Base-by-base conservation (phyloP, 352 stramenopile genomes). In the Pythium aristosporum region DNA sequence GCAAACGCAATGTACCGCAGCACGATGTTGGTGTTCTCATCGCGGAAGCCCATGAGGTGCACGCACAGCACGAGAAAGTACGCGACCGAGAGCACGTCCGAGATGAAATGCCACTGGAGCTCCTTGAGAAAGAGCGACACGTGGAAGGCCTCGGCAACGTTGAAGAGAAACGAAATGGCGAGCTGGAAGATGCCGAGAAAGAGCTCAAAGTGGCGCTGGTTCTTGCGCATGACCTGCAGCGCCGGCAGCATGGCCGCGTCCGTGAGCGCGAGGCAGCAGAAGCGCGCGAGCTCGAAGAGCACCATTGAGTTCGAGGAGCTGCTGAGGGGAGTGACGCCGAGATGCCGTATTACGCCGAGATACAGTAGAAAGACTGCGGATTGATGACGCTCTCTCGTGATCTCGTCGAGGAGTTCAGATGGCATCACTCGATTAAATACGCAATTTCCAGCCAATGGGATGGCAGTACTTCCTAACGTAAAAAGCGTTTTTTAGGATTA, bases 151-250 rank as follows among this genome's bases (percentile, higher is more conserved):
- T 94, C 84, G 37, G 85, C 83, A 12, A 80, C 76, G 70, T 95
- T 96, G 75, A 93, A 94, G 52, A 80, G 82, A 63, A 94, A 92
- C 28, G 85, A 67, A 43, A 92, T 85, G n/a, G 72, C 42, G 23
- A 96, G 73, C 62, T 96, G 87, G 66, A 94, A 80, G 50, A 92
- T 61, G 55, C 88, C 88, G n/a, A 96, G 70, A 59, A 95, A 96
- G 61, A 96, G 74, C 81, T 96, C 88, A 62, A 96, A 96, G 71
- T 96, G 88, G 11, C 87, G 85, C 46, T 87, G 79, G 63, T 94
- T 94, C 49, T 70, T 67, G 71, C 82, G 80, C 85, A 94, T 92
- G 42, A 94, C 78, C 49, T 74, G 61, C 51, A 94, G 77, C 63
- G 85, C 82, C 49, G 85, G 85, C 49, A 92, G 61, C 76, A 94